Conservation (phyloP, 352 stramenopile genomes). For the Phytopythium montanum region DNA sequence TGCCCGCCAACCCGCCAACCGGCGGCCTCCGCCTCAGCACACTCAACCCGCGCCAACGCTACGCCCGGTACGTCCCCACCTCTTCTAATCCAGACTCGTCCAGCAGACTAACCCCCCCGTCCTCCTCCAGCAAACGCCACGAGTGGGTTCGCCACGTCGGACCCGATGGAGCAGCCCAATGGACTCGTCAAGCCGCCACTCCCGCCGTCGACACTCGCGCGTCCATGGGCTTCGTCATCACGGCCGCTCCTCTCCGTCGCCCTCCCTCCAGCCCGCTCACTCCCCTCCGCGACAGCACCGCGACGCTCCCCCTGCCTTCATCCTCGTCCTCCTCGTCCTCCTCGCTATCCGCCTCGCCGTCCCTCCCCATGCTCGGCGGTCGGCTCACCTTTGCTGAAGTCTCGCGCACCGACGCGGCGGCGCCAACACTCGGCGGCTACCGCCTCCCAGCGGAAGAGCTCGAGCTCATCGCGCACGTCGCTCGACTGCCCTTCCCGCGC, state of each 20-base stretch:
- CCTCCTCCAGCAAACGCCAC: conserved; percentile 45
- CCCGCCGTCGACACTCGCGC: conserved; percentile 29
- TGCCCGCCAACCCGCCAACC: background rate
- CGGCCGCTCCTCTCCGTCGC: background rate
- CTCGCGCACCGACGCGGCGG: conserved; percentile 48
- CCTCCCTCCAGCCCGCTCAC: background rate
- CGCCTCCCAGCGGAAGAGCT: conserved; percentile 50
- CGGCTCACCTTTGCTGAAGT: conserved; percentile 67
- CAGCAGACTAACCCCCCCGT: background rate
- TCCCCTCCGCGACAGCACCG: background rate
- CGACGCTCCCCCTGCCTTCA: conserved; percentile 5
- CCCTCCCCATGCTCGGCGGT: conserved; percentile 17
- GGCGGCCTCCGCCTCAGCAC: conserved; percentile 43
- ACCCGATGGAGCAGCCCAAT: conserved; percentile 64
- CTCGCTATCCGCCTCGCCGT: background rate
- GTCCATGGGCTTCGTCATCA: conserved; percentile 65
- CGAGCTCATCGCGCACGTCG: conserved; percentile 60
- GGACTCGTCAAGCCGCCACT: conserved; percentile 56
- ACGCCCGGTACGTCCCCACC: conserved; percentile 29
- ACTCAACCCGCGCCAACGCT: conserved; percentile 72
- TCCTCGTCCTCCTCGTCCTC: background rate
- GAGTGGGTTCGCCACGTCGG: conserved; percentile 73
- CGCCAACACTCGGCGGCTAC: conserved; percentile 64
- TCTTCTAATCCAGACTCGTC: background rate
- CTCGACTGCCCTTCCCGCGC: conserved; percentile 60